A percentile compares a stretch with the other conserved stretches of the same genome.
Evolutionary conservation across 208 protist species (phyloP).

Genomic region (Porcisia deanei): DNA sequence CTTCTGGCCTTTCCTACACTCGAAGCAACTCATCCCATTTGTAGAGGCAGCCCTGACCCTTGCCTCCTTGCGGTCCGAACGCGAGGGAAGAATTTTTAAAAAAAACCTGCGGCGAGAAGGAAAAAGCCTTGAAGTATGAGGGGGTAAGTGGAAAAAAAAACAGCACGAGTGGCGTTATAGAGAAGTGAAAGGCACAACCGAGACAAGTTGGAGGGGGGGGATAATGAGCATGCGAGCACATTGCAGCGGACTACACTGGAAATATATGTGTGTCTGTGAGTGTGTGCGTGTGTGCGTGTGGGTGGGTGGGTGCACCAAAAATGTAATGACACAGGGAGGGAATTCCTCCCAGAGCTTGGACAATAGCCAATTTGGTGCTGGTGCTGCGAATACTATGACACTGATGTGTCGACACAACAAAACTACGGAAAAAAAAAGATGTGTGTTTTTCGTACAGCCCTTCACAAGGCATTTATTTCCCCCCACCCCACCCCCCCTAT

Average conservation of each 20-base stretch:
- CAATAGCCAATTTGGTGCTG: not conserved
- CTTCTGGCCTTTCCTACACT: no score
- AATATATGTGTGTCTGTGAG: not conserved
- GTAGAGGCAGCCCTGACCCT: no score
- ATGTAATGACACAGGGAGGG: not conserved
- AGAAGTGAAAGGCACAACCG: not conserved
- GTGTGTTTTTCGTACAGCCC: no score
- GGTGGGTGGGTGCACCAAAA: not conserved
- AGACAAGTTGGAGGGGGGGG: not conserved
- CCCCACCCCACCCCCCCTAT: no score
- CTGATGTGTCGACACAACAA: not conserved
- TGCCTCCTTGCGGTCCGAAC: no score
- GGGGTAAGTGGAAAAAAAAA: not conserved
- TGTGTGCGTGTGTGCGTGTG: no score
- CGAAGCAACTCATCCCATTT: no score
- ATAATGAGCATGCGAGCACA: not conserved
- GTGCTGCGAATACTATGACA: not conserved
- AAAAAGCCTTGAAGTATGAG: not conserved
- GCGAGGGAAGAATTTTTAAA: no score
- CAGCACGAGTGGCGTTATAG: not conserved
- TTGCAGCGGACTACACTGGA: not conserved
- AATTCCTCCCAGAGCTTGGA: not conserved
- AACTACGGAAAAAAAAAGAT: not conserved
- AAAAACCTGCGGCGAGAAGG: not conserved
- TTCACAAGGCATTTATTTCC: not conserved